Conservation (phyloP, 805 yeast genomes). For the Candida suzukii region DNA sequence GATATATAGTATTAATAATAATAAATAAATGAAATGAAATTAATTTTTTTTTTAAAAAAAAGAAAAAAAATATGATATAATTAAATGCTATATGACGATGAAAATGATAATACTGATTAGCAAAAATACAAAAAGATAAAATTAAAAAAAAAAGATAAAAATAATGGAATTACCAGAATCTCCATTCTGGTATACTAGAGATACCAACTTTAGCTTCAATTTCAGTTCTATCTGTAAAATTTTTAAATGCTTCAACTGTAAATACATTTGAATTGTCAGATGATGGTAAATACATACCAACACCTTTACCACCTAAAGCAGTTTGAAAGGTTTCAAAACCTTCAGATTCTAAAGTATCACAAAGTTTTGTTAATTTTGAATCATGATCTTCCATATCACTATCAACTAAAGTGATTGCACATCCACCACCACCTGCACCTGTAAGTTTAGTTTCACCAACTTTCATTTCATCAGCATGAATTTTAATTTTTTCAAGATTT, state of each 20-base stretch:
- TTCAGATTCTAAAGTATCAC: conserved; percentile 27
- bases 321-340: conserved; percentile 77
- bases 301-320: conserved; percentile 86
- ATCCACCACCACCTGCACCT: conserved; percentile 99
- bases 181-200: conserved; percentile 40
- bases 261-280: conserved; percentile 4
- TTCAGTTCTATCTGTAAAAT: conserved; percentile 33
- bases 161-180: conserved; percentile 49
- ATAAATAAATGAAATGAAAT: too few species aligned
- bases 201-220: conserved; percentile 44
- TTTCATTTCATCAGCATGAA: conserved; percentile 51
- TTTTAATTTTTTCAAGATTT: conserved; percentile 67
- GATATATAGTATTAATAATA: too few species aligned
- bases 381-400: conserved; percentile 32
- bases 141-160: background rate
- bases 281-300: conserved; percentile 38
- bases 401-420: conserved; percentile 80
- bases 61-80: too few species aligned
- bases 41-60: background rate
- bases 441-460: conserved; percentile 90
- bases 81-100: background rate
- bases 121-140: too few species aligned
- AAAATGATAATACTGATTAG: too few species aligned
- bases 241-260: conserved; percentile 30
- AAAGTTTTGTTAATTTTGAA: conserved; percentile 27